phyloP scores from a whole-genome alignment of 768 basidiomycete genomes.

The Tylopilus felleus region DNA sequence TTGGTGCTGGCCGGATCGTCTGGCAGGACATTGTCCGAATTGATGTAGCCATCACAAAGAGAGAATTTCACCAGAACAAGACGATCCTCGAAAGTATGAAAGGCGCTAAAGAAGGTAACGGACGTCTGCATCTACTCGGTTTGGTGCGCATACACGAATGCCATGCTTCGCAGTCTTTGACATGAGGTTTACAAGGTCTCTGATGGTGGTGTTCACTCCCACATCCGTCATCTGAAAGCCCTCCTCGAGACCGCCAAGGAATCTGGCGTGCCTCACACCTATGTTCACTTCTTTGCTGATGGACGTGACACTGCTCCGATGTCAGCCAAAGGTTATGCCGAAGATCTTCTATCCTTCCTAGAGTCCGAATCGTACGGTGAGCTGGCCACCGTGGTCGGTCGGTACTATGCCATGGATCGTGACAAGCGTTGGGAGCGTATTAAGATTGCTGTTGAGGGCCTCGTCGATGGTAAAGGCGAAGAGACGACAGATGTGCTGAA shows the following conservation, averaged over 20 bases:
- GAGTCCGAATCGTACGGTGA: conserved; percentile 75
- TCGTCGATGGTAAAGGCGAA: conserved; percentile 69
- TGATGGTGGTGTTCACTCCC: conserved; percentile 96
- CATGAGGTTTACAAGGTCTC: conserved; percentile 56
- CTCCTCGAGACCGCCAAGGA: conserved; percentile 90
- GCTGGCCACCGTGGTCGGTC: conserved; percentile 79
- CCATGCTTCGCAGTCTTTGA: conserved; percentile 3
- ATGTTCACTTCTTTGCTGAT: conserved; percentile 92
- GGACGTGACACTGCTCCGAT: conserved; percentile 92
- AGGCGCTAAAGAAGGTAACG: conserved; percentile 76
- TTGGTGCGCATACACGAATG: conserved; percentile 49
- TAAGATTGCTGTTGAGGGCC: conserved; percentile 83
- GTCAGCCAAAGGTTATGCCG: conserved; percentile 73
- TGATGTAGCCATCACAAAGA: conserved; percentile 87
- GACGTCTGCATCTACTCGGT: conserved; percentile 85
- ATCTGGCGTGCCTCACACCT: conserved; percentile 77
- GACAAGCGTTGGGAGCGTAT: conserved; percentile 96
- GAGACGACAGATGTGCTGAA: conserved; percentile 55
- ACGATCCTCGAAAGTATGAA: conserved; percentile 70
- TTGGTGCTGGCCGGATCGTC: conserved; percentile 90
- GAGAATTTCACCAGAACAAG: conserved; percentile 76
- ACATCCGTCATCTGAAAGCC: conserved; percentile 86
- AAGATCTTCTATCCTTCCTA: conserved; percentile 75
- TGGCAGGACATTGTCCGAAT: conserved; percentile 99
- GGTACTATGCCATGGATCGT: conserved; percentile 97